phyloP scores from a whole-genome alignment of 805 yeast species.

The Pichia eremophila region DNA sequence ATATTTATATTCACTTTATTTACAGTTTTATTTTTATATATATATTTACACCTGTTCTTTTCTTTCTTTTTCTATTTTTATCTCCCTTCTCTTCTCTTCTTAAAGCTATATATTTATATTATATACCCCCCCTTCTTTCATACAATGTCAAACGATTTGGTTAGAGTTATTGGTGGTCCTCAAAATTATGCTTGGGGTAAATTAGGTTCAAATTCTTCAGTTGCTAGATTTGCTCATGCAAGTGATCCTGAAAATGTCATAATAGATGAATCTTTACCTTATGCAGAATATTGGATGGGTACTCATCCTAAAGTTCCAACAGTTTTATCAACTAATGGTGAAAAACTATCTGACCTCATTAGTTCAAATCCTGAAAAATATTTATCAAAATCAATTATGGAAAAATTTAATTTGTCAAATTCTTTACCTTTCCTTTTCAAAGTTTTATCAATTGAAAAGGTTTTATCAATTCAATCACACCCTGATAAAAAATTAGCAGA shows the following conservation, averaged over 20 bases:
- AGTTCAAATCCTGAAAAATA: constrained; percentile 45
- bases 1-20: too few relatives aligned
- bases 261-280: constrained; percentile 71
- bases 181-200: constrained; percentile 45
- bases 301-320: constrained; percentile 93
- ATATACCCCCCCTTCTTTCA: not conserved
- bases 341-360: constrained; percentile 60
- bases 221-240: constrained; percentile 73
- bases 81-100: not conserved
- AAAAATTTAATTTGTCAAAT: constrained; percentile 50
- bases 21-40: too few relatives aligned
- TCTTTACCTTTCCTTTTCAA: constrained; percentile 90
- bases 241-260: constrained; percentile 48
- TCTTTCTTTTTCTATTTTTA: not conserved
- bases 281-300: constrained; percentile 99
- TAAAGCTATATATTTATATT: too few relatives aligned
- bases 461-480: constrained; percentile 93
- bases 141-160: constrained; percentile 19
- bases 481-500: constrained; percentile 85
- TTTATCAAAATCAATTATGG: constrained; percentile 50
- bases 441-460: constrained; percentile 87
- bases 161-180: constrained; percentile 28
- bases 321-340: constrained; percentile 33
- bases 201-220: constrained; percentile 75
- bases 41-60: too few relatives aligned